phyloP scores from a whole-genome alignment of 2,329 filamentous ascomycete genomes.

The Epichloe amarillans region DNA sequence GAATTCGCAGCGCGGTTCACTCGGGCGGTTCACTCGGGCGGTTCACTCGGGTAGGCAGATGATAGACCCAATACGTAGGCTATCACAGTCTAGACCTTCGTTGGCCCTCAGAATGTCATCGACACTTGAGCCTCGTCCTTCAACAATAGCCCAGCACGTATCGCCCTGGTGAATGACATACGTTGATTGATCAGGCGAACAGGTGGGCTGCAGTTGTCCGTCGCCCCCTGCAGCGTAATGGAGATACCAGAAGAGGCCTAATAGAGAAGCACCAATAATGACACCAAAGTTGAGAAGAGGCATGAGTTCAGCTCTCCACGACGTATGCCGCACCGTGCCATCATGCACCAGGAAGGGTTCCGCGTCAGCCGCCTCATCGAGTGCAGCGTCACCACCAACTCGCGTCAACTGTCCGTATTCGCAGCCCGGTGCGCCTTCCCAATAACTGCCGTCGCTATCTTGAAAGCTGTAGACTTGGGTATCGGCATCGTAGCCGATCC shows the following conservation, averaged over 20 bases:
- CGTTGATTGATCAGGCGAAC: constrained; percentile 18
- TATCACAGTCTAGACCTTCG: constrained; percentile 32
- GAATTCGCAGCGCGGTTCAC: not conserved
- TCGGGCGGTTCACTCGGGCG: no score
- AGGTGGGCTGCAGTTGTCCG: constrained; percentile 4
- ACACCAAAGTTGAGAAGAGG: constrained; percentile 47
- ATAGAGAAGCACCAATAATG: constrained; percentile 35
- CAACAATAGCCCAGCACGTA: constrained; percentile 39
- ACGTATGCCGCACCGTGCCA: constrained; percentile 17
- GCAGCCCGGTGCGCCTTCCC: constrained; percentile 35
- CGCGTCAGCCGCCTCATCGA: constrained; percentile 14
- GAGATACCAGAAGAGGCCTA: constrained; percentile 37
- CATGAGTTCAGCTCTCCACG: constrained; percentile 38
- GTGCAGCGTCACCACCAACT: constrained; percentile 20
- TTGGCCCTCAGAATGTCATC: constrained; percentile 34
- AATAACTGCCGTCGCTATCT: constrained; percentile 33
- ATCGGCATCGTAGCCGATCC: constrained; percentile 44
- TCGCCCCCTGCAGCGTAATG: constrained; percentile 14
- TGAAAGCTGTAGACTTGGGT: constrained; percentile 38
- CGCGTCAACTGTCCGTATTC: constrained; percentile 34
- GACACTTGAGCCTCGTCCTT: constrained; percentile 27
- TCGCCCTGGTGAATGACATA: constrained; percentile 33
- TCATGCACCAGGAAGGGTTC: constrained; percentile 18
- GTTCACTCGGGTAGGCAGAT: constrained; percentile 29
- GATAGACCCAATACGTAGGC: constrained; percentile 25